Conservation (phyloP, 208 protist species). For the Leishmania martiniquensis region DNA sequence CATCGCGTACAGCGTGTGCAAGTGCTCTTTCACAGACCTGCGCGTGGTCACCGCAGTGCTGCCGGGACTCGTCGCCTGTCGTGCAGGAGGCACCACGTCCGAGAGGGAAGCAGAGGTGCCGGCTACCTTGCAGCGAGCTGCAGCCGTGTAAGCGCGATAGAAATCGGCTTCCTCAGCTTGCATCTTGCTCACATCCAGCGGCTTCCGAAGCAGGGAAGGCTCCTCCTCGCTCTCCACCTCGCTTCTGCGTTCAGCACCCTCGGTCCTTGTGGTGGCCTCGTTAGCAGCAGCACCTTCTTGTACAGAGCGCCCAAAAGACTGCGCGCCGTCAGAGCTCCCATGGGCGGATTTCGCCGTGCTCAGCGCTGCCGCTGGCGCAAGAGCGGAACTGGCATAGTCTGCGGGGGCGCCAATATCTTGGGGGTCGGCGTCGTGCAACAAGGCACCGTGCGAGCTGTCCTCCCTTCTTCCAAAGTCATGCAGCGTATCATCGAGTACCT, state of each 20-base stretch:
- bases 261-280: not conserved
- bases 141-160: constrained; percentile 73
- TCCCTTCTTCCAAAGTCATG: constrained; percentile 38
- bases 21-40: constrained; percentile 33
- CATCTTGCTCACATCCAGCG: constrained; percentile 23
- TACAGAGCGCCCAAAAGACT: not conserved
- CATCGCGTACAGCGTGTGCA: constrained; percentile 59
- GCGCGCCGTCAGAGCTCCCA: not conserved
- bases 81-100: not conserved
- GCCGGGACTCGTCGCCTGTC: not conserved
- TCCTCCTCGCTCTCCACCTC: not conserved
- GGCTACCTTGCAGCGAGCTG: constrained; percentile 22
- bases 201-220: constrained; percentile 11
- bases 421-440: not conserved
- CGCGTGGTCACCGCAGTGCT: constrained; percentile 16
- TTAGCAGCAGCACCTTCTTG: not conserved
- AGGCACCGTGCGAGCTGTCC: not conserved
- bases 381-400: not conserved
- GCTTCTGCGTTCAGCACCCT: not conserved
- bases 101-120: constrained; percentile 12
- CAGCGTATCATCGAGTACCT: constrained; percentile 65
- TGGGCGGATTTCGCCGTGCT: not conserved
- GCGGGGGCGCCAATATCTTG: not conserved
- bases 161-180: constrained; percentile 72
- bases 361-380: not conserved